These are phyloP conservation scores for Thoreauomyces humboldtii DNA, from an alignment of 192 early-diverging fungal species.

Conservation along the genomic window DNA sequence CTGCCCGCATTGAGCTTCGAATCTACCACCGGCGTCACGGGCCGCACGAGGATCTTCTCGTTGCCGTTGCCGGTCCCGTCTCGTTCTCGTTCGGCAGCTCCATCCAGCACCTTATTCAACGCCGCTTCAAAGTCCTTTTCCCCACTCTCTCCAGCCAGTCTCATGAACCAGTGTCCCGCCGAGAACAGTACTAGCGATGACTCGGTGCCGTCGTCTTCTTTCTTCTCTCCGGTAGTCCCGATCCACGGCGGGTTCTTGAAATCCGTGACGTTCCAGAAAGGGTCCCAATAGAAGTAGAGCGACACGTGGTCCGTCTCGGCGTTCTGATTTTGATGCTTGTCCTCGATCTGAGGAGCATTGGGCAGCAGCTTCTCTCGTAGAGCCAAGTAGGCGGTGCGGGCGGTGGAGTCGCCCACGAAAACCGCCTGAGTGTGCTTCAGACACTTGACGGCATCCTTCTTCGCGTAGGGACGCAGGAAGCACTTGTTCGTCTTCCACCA, in stretches of 20 bases:
- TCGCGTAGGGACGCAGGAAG: slow-evolving; percentile 38
- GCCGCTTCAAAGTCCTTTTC: slow-evolving; percentile 39
- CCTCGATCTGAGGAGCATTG: slow-evolving; percentile 4
- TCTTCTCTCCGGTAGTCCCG: background rate
- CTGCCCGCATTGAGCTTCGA: slow-evolving; percentile 49
- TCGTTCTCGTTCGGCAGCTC: background rate
- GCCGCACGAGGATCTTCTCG: slow-evolving; percentile 26
- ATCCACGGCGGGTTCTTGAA: background rate
- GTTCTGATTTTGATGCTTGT: slow-evolving; percentile 41
- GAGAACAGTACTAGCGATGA: slow-evolving; percentile 45
- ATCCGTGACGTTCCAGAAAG: slow-evolving; percentile 50
- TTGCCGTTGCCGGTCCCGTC: background rate
- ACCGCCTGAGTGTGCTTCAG: slow-evolving; percentile 45
- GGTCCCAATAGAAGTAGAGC: slow-evolving; percentile 73
- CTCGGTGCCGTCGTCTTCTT: background rate
- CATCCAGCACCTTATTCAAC: background rate
- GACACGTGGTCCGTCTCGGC: slow-evolving; percentile 31
- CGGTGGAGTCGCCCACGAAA: slow-evolving; percentile 69
- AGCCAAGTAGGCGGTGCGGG: slow-evolving; percentile 60
- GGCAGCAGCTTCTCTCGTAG: slow-evolving; percentile 40
- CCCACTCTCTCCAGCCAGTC: slow-evolving; percentile 37
- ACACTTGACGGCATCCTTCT: slow-evolving; percentile 43
- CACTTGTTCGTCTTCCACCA: slow-evolving; percentile 7
- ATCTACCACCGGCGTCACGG: slow-evolving; percentile 25
- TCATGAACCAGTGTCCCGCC: slow-evolving; percentile 67